Evolutionary conservation across 2,329 filamentous ascomycete genomes (phyloP).

Genomic region (Penicillium psychrosexuale): DNA sequence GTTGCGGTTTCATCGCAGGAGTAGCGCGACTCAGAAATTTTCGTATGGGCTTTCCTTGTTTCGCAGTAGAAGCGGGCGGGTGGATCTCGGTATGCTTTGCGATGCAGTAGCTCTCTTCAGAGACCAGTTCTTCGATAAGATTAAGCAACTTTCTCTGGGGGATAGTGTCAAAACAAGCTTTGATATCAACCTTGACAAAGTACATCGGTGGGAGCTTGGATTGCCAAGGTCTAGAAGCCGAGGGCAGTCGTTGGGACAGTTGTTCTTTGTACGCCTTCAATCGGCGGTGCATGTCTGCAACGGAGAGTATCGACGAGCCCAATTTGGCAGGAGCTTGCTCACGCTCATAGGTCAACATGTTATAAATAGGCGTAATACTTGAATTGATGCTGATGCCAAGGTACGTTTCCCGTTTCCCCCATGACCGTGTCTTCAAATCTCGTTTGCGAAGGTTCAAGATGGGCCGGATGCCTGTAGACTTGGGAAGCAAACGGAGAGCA

Average conservation of each 20-base stretch:
- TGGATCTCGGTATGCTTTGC: slow-evolving; percentile 72
- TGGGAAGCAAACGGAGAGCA: slow-evolving; percentile 77
- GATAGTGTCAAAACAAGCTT: slow-evolving; percentile 91
- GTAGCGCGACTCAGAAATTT: slow-evolving; percentile 56
- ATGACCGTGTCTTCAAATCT: slow-evolving; percentile 46
- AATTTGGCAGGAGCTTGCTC: slow-evolving; percentile 56
- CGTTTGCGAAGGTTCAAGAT: slow-evolving; percentile 82
- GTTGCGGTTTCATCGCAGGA: slow-evolving; percentile 41
- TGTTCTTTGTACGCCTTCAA: slow-evolving; percentile 65
- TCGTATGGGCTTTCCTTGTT: slow-evolving; percentile 28
- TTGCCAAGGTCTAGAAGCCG: not conserved
- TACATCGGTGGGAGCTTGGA: slow-evolving; percentile 57
- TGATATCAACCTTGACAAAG: slow-evolving; percentile 90
- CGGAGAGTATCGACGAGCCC: slow-evolving; percentile 77
- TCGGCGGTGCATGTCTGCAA: slow-evolving; percentile 72
- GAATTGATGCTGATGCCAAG: slow-evolving; percentile 66
- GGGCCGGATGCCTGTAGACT: slow-evolving; percentile 69
- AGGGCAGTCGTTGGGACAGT: slow-evolving; percentile 8
- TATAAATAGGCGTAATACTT: slow-evolving; percentile 69
- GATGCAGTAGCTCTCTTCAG: slow-evolving; percentile 65
- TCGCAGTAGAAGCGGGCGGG: slow-evolving; percentile 35
- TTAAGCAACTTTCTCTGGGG: slow-evolving; percentile 72
- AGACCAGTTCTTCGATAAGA: slow-evolving; percentile 59
- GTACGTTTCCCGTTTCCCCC: slow-evolving; percentile 48
- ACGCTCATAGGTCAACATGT: slow-evolving; percentile 75